Evolutionary conservation across 176 grass and related monocot species (phyloP), one percentile per base, ranked within the genome.

Genomic region (Elaeis guineensis): DNA sequence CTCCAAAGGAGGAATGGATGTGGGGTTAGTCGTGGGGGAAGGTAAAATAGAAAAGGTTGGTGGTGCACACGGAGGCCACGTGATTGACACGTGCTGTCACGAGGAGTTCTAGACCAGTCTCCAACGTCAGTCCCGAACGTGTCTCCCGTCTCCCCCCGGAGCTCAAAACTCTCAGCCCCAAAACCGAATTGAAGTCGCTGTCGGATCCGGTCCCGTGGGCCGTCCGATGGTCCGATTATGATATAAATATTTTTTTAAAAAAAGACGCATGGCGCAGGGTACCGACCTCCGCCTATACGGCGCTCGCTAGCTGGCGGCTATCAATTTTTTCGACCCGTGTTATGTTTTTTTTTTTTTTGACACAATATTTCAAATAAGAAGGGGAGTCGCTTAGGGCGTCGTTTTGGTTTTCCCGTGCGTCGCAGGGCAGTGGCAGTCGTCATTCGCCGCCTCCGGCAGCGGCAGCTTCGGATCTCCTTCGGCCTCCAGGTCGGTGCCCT

Each of bases 361-460:
- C 12, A 44, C 14, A 44, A 44, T 44, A 44, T 44, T 44, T 44
- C 11, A 12, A 44, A 2, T 12, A 12, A 12, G 35, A 44, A 14
- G 35, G 9, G 11, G 35, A 12, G 35, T 44, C 9, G 35, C 35
- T 44, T 44, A 44, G 9, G 35, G 35, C 35, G 35, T 51, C 24
- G 19, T 9, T 52, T 5, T 23, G 35, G 60, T 57, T 59, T 62
- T 39, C 65, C 50, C 69, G 25, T 19, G 11, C 67, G 6, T 12
- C 72, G 57, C 55, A 30, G 55, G 49, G 53, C 80, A 81, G 74
- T 79, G 92, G 87, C 66, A 83, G 57, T 67, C 75, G 50, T 78
- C 92, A 51, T 80, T 80, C 67, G 81, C 72, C 72, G 71, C 81
- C 64, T 72, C 76, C 61, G 66, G 63, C 63, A 82, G 82, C 75